Conservation (phyloP, 2,329 filamentous ascomycete species). For the Colletotrichum lupini region DNA sequence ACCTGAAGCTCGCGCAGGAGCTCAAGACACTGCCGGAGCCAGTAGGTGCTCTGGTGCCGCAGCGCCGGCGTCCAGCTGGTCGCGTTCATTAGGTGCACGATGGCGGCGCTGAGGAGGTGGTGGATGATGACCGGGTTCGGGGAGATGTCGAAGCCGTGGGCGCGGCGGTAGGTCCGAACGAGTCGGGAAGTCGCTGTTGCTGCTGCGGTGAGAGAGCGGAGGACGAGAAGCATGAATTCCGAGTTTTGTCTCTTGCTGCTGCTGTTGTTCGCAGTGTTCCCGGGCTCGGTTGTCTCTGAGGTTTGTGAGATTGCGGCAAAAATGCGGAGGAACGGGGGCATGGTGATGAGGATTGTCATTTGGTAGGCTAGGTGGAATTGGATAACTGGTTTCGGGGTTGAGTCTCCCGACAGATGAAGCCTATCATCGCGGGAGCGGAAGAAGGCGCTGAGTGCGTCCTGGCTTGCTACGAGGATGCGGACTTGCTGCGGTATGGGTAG, state of each 20-base stretch:
- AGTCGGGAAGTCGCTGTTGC: slow-evolving; percentile 27
- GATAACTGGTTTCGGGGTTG: slow-evolving; percentile 32
- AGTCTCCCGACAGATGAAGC: slow-evolving; percentile 22
- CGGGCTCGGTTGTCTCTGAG: background rate
- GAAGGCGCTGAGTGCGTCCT: slow-evolving; percentile 34
- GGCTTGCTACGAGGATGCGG: slow-evolving; percentile 32
- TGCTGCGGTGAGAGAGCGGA: slow-evolving; percentile 34
- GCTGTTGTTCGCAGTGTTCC: background rate
- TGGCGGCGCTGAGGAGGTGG: slow-evolving; percentile 36
- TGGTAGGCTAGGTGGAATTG: slow-evolving; percentile 37
- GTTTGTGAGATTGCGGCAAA: slow-evolving; percentile 26
- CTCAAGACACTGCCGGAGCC: slow-evolving; percentile 35
- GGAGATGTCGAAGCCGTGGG: slow-evolving; percentile 24
- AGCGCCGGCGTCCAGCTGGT: slow-evolving; percentile 30
- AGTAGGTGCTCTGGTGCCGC: slow-evolving; percentile 32
- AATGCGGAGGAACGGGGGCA: slow-evolving; percentile 35
- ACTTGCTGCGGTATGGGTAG: slow-evolving; percentile 35
- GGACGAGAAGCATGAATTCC: slow-evolving; percentile 30
- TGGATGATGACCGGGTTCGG: slow-evolving; percentile 36
- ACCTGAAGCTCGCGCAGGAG: slow-evolving; percentile 18
- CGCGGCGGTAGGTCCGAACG: slow-evolving; percentile 31
- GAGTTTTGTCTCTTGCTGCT: slow-evolving; percentile 2
- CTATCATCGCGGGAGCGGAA: slow-evolving; percentile 30
- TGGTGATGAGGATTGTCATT: slow-evolving; percentile 35
- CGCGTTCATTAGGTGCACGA: slow-evolving; percentile 36